Evolutionary conservation across 345 rosid species (phyloP), one percentile per base, ranked within the genome.

Genomic region (Pistacia vera): DNA sequence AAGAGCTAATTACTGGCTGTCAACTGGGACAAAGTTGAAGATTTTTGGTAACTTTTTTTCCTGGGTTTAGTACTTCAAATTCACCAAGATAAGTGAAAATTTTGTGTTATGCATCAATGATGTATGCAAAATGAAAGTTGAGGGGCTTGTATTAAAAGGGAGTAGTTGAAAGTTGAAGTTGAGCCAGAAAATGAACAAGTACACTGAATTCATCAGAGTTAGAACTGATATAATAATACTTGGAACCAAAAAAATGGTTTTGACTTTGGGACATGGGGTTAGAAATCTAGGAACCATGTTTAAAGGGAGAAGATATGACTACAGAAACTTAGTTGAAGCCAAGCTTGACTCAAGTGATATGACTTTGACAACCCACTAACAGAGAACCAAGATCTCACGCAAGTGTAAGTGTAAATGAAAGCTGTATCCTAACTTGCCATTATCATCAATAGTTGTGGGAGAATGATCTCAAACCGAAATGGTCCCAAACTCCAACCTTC

Each of bases 291-390:
- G 30, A 11, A 14, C 18, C 46, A 41, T 46, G 55, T 65, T 60
- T 59, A 16, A 55, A 56, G 54, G 38, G 10, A 17, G 6, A 38
- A 35, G 41, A 35, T 46, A 9, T 48, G 7, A 18, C 25, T 36
- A 2, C 28, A 57, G 60, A 5, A 0, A 30, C 2, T 67, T 25
- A 17, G 75, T 22, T 33, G 64, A 63, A 46, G 17, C n/a, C 5
- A 41, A 41, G 75, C 36, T 33, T 70, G 68, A 35, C 17, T 25
- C 41, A 38, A 38, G 3, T 41, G 46, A 0, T 38, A 9, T 49
- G 63, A 70, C 38, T 33, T 68, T 58, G 56, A 68, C 68, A 59
- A 59, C 76, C 78, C 79, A 75, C 79, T 44, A 44, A 56, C 20
- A 33, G 33, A 63, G 13, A 36, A 51, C 51, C 48, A 35, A 75